phyloP scores from a whole-genome alignment of 805 yeast species.

The Kodamaea kaohsiungensis region DNA sequence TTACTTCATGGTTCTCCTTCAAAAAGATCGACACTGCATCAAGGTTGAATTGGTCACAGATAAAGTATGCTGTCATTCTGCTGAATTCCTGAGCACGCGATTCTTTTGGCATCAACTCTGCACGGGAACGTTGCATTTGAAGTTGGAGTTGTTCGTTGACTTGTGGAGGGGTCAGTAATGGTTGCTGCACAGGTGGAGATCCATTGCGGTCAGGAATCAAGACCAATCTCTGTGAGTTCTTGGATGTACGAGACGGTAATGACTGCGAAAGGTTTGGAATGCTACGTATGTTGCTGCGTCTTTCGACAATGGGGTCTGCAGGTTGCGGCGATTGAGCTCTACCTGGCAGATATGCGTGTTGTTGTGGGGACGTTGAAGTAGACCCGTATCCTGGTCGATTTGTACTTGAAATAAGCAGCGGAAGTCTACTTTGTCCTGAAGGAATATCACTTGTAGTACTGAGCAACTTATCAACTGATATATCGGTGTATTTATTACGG shows the following conservation, averaged over 20 bases:
- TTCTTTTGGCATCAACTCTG: conserved; percentile 61
- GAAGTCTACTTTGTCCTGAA: conserved; percentile 61
- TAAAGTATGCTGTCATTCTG: conserved; percentile 88
- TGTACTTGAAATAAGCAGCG: conserved; percentile 25
- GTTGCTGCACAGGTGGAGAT: conserved; percentile 16
- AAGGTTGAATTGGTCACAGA: conserved; percentile 79
- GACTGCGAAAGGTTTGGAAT: conserved; percentile 54
- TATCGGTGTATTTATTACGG: conserved; percentile 63
- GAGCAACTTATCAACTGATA: conserved; percentile 77
- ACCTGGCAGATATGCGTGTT: neutral
- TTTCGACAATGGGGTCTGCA: conserved; percentile 15
- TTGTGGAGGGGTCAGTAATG: conserved; percentile 4
- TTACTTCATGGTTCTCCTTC: conserved; percentile 70
- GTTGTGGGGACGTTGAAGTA: neutral
- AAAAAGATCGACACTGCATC: conserved; percentile 64
- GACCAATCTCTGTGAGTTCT: conserved; percentile 82
- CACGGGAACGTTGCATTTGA: conserved; percentile 45
- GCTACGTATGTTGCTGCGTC: conserved; percentile 43
- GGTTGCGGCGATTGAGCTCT: conserved; percentile 8
- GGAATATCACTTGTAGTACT: conserved; percentile 86
- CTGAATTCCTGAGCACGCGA: conserved; percentile 64
- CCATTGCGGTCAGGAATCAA: conserved; percentile 66
- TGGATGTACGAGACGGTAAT: conserved; percentile 75
- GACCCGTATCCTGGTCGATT: conserved; percentile 6
- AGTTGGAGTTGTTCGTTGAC: conserved; percentile 21